Conservation (phyloP, 306 rosid genomes). For the Gleditsia sinensis region DNA sequence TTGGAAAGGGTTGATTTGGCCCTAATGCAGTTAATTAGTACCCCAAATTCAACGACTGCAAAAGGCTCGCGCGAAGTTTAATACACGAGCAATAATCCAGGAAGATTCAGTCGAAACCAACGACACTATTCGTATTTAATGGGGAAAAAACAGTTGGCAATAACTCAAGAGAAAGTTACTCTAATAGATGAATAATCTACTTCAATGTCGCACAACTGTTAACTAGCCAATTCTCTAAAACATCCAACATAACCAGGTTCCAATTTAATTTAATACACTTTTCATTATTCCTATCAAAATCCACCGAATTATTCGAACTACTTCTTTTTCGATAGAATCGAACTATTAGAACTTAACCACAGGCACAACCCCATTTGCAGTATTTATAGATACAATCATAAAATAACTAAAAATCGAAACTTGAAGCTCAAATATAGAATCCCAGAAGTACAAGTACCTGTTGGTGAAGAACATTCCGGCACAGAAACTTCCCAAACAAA, state of each 20-base stretch:
- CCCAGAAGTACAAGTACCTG: constrained; percentile 57
- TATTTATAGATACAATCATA: constrained; percentile 20
- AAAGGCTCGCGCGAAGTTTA: background rate
- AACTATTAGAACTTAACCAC: background rate
- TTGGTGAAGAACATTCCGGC: constrained; percentile 82
- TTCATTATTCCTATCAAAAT: constrained; percentile 21
- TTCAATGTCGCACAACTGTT: constrained; percentile 10
- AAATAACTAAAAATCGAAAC: constrained; percentile 26
- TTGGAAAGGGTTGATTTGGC: background rate
- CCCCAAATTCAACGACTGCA: background rate
- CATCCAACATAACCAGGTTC: background rate
- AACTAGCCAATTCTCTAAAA: constrained; percentile 11
- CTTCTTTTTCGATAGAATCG: too few species aligned
- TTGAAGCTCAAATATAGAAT: constrained; percentile 30
- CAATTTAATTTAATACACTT: background rate
- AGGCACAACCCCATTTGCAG: constrained; percentile 19
- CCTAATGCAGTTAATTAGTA: background rate
- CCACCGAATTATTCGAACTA: background rate
- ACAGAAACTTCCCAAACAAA: constrained; percentile 81
- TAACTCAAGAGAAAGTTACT: background rate
- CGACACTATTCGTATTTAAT: constrained; percentile 2
- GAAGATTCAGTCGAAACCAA: constrained; percentile 21
- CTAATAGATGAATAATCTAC: background rate
- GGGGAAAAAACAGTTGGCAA: background rate
- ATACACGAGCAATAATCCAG: background rate